Evolutionary conservation across 2,329 filamentous ascomycete genomes (phyloP).

Genomic region (Exophiala dermatitidis): DNA sequence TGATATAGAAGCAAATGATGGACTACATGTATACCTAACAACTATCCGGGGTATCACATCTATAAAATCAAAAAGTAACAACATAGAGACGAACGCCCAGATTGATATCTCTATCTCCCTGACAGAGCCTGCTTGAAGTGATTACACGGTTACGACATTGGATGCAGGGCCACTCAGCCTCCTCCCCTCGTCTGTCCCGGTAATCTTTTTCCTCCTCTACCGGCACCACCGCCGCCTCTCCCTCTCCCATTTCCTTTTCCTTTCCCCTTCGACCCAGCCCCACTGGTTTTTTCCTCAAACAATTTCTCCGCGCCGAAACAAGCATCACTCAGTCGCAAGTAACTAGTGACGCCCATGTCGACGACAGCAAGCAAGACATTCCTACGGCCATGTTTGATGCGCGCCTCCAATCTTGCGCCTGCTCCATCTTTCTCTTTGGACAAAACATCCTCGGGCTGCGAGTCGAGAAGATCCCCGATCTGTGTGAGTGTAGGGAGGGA

Average conservation of each 20-base stretch:
- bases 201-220: constrained; percentile 28
- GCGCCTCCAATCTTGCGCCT: constrained; percentile 53
- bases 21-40: too few species aligned
- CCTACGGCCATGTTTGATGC: constrained; percentile 74
- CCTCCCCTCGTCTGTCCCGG: constrained; percentile 12
- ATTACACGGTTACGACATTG: too few species aligned
- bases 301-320: constrained; percentile 70
- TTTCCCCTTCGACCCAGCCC: constrained; percentile 29
- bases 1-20: too few species aligned
- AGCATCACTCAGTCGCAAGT: constrained; percentile 70
- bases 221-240: constrained; percentile 21
- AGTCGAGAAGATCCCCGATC: constrained; percentile 62
- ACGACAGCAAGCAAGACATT: constrained; percentile 83
- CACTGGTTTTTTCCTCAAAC: constrained; percentile 36
- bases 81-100: too few species aligned
- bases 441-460: constrained; percentile 62
- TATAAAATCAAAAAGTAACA: too few species aligned
- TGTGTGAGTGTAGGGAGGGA: constrained; percentile 66
- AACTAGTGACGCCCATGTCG: constrained; percentile 84
- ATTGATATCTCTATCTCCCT: too few species aligned
- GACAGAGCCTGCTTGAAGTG: too few species aligned
- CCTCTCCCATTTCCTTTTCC: constrained; percentile 17
- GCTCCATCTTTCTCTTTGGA: constrained; percentile 38
- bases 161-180: too few species aligned
- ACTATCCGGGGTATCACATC: too few species aligned